phyloP scores from a whole-genome alignment of 2,329 filamentous ascomycete species.

The Pseudopithomyces chartarum region DNA sequence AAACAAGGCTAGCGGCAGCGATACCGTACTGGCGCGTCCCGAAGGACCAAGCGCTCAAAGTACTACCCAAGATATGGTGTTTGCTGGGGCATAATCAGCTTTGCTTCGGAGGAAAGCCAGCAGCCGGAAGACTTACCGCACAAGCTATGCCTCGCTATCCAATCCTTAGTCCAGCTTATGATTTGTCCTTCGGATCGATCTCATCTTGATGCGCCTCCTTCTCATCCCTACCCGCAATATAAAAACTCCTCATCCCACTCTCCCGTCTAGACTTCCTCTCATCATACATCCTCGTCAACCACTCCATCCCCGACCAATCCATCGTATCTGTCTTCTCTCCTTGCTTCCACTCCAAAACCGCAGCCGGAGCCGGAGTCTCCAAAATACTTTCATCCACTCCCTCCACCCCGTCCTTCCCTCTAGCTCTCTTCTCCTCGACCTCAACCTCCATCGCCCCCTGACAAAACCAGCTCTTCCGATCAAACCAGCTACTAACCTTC shows the following conservation, averaged over 20 bases:
- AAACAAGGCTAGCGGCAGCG: neutral
- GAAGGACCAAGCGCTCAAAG: conserved; percentile 1
- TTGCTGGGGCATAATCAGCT: neutral
- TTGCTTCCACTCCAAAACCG: neutral
- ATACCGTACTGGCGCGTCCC: conserved; percentile 5
- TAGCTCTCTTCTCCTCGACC: conserved; percentile 1
- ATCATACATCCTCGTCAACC: conserved; percentile 10
- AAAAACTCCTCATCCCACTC: neutral
- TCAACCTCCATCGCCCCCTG: conserved; percentile 8
- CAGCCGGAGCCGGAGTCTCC: neutral
- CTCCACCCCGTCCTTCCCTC: neutral
- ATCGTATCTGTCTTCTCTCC: neutral
- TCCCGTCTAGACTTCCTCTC: neutral
- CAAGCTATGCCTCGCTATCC: neutral
- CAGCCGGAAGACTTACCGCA: neutral
- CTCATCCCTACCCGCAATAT: neutral
- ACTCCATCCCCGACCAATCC: conserved; percentile 17
- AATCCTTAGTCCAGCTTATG: neutral
- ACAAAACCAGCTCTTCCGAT: conserved; percentile 11
- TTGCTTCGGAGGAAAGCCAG: neutral
- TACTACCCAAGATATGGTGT: neutral
- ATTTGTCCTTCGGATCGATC: too few species aligned
- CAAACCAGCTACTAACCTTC: conserved; percentile 7
- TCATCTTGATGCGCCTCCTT: neutral
- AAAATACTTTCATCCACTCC: neutral